Percentiles rank a stretch among this genome's conserved stretches.
Evolutionary conservation across 805 yeast species (phyloP).

Genomic region (Kuraishia borneana): DNA sequence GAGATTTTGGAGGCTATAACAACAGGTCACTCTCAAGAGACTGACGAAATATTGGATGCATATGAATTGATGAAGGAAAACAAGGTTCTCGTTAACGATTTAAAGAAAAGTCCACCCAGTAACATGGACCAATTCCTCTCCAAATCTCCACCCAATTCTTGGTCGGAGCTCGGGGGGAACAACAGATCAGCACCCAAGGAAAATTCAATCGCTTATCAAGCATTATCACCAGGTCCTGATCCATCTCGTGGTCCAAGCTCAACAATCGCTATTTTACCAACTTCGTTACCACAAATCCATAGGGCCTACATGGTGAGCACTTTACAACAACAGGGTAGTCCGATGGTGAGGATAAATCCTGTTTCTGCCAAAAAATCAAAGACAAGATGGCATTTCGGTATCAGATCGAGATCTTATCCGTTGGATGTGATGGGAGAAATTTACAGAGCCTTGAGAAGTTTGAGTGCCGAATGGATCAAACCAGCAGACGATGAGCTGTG

Average conservation of each 20-base stretch:
- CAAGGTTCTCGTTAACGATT: slow-evolving; percentile 54
- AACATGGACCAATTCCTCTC: slow-evolving; percentile 48
- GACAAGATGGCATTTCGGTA: slow-evolving; percentile 98
- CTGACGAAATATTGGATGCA: slow-evolving; percentile 79
- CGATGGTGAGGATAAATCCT: slow-evolving; percentile 24
- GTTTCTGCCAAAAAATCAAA: slow-evolving; percentile 71
- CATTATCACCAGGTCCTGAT: slow-evolving; percentile 31
- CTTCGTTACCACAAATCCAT: slow-evolving; percentile 89
- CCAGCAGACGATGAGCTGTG: slow-evolving; percentile 92
- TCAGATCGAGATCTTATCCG: slow-evolving; percentile 90
- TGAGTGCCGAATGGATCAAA: slow-evolving; percentile 96
- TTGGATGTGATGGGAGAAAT: slow-evolving; percentile 98
- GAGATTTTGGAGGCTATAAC: slow-evolving; percentile 64
- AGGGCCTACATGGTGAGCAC: slow-evolving; percentile 79
- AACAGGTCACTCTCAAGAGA: slow-evolving; percentile 25
- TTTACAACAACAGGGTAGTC: slow-evolving; percentile 21
- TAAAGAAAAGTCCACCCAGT: slow-evolving; percentile 40
- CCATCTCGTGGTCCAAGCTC: slow-evolving; percentile 50
- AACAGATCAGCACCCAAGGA: slow-evolving; percentile 19
- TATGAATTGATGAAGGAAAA: slow-evolving; percentile 77
- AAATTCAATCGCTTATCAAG: slow-evolving; percentile 20
- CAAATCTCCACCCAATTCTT: slow-evolving; percentile 46
- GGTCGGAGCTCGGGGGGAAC: not conserved
- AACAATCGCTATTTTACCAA: slow-evolving; percentile 86
- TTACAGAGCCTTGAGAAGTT: slow-evolving; percentile 81